A percentile compares a stretch with the other conserved stretches of the same genome.
Evolutionary conservation across 495 filamentous ascomycete genomes (phyloP).

Genomic region (Hypoxylon cercidicola): DNA sequence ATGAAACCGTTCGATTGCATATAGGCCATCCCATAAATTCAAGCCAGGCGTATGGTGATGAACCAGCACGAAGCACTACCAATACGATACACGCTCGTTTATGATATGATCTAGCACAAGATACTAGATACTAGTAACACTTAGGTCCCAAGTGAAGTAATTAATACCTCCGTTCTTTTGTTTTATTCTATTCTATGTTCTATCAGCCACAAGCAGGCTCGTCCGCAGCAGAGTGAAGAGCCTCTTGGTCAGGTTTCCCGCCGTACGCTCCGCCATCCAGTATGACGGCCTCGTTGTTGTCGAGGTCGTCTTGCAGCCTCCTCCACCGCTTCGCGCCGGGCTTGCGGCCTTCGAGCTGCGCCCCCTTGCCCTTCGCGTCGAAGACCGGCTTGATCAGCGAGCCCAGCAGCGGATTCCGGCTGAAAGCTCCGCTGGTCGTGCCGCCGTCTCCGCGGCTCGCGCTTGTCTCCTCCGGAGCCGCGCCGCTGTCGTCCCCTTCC

Average conservation of each 20-base stretch:
- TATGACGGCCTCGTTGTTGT: slow-evolving; percentile 93
- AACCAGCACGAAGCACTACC: slow-evolving; percentile 9
- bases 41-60: not conserved
- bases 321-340: slow-evolving; percentile 74
- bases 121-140: not conserved
- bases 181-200: not conserved
- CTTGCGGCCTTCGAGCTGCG: slow-evolving; percentile 48
- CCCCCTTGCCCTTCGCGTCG: slow-evolving; percentile 61
- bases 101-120: not conserved
- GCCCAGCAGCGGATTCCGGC: slow-evolving; percentile 84
- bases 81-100: slow-evolving; percentile 22
- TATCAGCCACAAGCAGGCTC: slow-evolving; percentile 49
- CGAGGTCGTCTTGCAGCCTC: slow-evolving; percentile 88
- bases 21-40: not conserved
- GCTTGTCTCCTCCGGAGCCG: slow-evolving; percentile 38
- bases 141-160: not conserved
- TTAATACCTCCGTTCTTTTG: not conserved
- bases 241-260: slow-evolving; percentile 26
- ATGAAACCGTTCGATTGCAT: slow-evolving; percentile 17
- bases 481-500: slow-evolving; percentile 45
- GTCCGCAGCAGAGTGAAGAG: slow-evolving; percentile 36
- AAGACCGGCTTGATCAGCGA: slow-evolving; percentile 83
- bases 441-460: slow-evolving; percentile 37
- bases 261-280: slow-evolving; percentile 84
- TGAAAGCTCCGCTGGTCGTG: slow-evolving; percentile 71